phyloP scores from a whole-genome alignment of 805 yeast genomes.

The Wickerhamomyces xylosicus region DNA sequence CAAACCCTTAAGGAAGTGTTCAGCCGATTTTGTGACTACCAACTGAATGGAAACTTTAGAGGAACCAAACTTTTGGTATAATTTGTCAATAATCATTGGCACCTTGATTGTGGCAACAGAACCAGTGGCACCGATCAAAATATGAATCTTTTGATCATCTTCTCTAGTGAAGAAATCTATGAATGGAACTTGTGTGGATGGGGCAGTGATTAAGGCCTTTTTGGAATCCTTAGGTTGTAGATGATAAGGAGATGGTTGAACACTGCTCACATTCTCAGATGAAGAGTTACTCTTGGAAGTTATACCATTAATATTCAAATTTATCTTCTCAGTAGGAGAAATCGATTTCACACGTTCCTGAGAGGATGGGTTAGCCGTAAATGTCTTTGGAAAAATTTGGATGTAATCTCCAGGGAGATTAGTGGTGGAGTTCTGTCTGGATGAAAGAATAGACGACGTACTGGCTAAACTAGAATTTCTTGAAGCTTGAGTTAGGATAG shows the following conservation, averaged over 20 bases:
- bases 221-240: conserved; percentile 23
- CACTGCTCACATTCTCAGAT: no score
- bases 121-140: conserved; percentile 88
- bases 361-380: conserved; percentile 1
- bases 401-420: conserved; percentile 10
- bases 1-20: conserved; percentile 53
- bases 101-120: conserved; percentile 94
- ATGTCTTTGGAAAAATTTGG: conserved; percentile 13
- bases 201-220: conserved; percentile 46
- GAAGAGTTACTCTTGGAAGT: background rate
- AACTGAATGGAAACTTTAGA: conserved; percentile 73
- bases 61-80: conserved; percentile 69
- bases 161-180: conserved; percentile 58
- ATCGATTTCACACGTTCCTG: background rate
- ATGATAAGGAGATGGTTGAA: conserved; percentile 12
- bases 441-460: conserved; percentile 11
- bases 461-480: conserved; percentile 13
- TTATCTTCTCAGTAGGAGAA: background rate
- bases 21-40: conserved; percentile 69
- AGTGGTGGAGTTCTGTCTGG: conserved; percentile 19
- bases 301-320: background rate
- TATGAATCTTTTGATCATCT: conserved; percentile 81
- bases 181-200: conserved; percentile 64
- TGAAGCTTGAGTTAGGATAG: no score
- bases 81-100: conserved; percentile 78